Conservation (phyloP, 148 eudicot genomes). For the Vaccinium corymbosum region DNA sequence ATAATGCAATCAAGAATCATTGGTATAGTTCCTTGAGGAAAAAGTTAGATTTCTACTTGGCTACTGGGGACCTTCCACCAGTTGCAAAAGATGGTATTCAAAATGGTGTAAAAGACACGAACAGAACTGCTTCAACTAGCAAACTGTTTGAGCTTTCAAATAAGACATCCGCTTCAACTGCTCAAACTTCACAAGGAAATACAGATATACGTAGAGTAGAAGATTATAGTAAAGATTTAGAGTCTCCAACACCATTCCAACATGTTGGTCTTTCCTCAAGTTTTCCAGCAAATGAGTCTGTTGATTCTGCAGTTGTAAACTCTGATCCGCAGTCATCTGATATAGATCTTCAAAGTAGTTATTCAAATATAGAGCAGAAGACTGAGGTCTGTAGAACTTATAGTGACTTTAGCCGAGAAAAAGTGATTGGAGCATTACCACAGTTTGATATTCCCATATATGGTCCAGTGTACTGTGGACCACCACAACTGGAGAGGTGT, state of each 20-base stretch:
- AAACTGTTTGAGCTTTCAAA: conserved; percentile 38
- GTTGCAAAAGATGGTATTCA: conserved; percentile 48
- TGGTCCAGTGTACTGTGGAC: conserved; percentile 59
- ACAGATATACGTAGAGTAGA: conserved; percentile 42
- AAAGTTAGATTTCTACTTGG: conserved; percentile 80
- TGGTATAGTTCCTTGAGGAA: conserved; percentile 99
- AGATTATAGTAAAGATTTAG: conserved; percentile 39
- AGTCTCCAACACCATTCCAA: conserved; percentile 29
- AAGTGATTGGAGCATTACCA: conserved; percentile 28
- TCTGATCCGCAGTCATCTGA: conserved; percentile 24
- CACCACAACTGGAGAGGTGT: conserved; percentile 44
- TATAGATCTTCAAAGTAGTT: conserved; percentile 20
- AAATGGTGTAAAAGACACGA: conserved; percentile 37
- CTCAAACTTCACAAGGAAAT: conserved; percentile 56
- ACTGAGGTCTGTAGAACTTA: conserved; percentile 27
- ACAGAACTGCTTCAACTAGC: conserved; percentile 35
- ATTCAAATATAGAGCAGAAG: conserved; percentile 24
- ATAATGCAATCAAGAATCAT: conserved; percentile 95
- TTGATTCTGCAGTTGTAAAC: conserved; percentile 39
- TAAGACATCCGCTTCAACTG: conserved; percentile 57
- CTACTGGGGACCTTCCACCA: conserved; percentile 90
- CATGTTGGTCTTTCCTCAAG: conserved; percentile 25
- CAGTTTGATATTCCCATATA: conserved; percentile 30
- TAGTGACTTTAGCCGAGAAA: conserved; percentile 30
- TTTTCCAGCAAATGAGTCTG: conserved; percentile 37